These are phyloP conservation scores for Epichloe gansuensis DNA, from an alignment of 2,329 filamentous ascomycete species.

Conservation along the genomic window DNA sequence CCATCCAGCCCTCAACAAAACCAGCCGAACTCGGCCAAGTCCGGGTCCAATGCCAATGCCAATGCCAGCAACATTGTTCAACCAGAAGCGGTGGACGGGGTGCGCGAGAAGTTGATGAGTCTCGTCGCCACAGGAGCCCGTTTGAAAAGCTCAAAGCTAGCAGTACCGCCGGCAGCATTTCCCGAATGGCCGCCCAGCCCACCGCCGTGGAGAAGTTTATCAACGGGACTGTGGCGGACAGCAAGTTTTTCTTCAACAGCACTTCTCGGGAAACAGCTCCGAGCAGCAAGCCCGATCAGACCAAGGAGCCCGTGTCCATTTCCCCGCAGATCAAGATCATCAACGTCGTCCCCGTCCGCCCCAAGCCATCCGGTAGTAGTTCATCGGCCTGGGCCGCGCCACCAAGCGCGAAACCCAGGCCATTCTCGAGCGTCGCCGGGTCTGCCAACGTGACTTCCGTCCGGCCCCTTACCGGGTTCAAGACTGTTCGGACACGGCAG, in stretches of 20 bases:
- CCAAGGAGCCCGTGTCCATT: neutral
- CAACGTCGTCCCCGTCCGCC: neutral
- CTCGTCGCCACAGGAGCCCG: neutral
- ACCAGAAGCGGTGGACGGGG: neutral
- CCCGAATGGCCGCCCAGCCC: neutral
- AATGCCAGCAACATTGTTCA: neutral
- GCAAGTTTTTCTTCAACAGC: neutral
- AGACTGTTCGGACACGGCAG: neutral
- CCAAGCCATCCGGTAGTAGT: neutral
- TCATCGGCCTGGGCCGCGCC: neutral
- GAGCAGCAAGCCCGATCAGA: neutral
- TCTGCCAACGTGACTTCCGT: neutral
- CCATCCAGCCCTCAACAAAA: neutral
- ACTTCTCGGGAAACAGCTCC: neutral
- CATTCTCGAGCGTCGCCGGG: neutral
- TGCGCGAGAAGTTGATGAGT: neutral
- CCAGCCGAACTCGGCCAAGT: neutral
- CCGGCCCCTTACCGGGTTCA: neutral
- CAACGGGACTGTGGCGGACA: neutral
- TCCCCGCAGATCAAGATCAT: neutral
- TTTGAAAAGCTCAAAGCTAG: neutral
- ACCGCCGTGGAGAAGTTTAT: neutral
- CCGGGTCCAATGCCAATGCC: neutral
- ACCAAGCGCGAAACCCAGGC: neutral
- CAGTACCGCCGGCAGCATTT: neutral